A percentile compares a stretch with the other conserved stretches of the same genome.
Evolutionary conservation across 1,284 basidiomycete genomes (phyloP).

Genomic region (Afroboletus lepidellus): DNA sequence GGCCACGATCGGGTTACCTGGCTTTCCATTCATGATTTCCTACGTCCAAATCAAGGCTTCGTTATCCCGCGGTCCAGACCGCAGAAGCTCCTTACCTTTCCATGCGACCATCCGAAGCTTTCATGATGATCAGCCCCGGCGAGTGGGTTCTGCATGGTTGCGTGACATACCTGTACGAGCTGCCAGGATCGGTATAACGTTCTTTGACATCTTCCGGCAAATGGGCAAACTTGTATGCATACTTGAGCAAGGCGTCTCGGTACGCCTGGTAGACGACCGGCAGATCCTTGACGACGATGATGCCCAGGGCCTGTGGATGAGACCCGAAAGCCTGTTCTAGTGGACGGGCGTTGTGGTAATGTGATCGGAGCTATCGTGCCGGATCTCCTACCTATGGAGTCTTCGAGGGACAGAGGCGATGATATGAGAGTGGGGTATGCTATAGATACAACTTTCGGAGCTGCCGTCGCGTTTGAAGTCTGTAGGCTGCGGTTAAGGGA

Average conservation of each 20-base stretch:
- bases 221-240: slow-evolving; percentile 73
- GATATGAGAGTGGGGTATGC: slow-evolving; percentile 64
- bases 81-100: slow-evolving; percentile 57
- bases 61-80: neutral
- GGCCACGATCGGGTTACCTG: slow-evolving; percentile 44
- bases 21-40: slow-evolving; percentile 94
- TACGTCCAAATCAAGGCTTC: slow-evolving; percentile 25
- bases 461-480: slow-evolving; percentile 39
- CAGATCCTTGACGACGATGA: slow-evolving; percentile 79
- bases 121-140: slow-evolving; percentile 7
- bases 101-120: slow-evolving; percentile 92
- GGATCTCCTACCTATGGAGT: slow-evolving; percentile 56
- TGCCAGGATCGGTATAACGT: slow-evolving; percentile 64
- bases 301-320: slow-evolving; percentile 69
- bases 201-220: slow-evolving; percentile 66
- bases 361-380: neutral
- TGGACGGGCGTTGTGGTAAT: neutral
- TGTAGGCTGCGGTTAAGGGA: slow-evolving; percentile 15
- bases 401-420: slow-evolving; percentile 55
- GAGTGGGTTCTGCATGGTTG: neutral
- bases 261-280: slow-evolving; percentile 62
- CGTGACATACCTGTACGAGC: slow-evolving; percentile 62
- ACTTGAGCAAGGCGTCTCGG: slow-evolving; percentile 67
- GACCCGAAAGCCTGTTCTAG: slow-evolving; percentile 81
- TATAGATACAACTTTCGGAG: slow-evolving; percentile 65